A percentile compares a stretch with the other conserved stretches of the same genome.
Evolutionary conservation across 345 rosid species (phyloP).

Genomic region (Linum tenue): DNA sequence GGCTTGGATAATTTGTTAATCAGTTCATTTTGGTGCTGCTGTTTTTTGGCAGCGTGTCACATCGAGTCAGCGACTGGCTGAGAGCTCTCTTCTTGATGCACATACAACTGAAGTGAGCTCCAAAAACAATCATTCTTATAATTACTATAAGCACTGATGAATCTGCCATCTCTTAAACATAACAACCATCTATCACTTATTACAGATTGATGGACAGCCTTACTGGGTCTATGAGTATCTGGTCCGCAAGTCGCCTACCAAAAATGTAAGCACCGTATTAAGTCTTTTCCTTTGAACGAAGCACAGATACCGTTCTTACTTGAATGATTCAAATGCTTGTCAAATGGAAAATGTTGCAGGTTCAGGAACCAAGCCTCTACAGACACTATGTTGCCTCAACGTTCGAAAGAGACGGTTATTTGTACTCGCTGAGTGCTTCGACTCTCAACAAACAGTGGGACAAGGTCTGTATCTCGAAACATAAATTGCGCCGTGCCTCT

Average conservation of each 20-base stretch:
- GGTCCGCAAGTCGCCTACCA: conserved; percentile 83
- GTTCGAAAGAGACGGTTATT: conserved; percentile 77
- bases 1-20: neutral
- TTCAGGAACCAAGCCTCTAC: conserved; percentile 63
- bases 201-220: conserved; percentile 74
- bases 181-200: neutral
- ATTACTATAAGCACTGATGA: neutral
- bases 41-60: conserved; percentile 66
- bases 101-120: conserved; percentile 52
- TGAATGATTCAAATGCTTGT: conserved; percentile 3
- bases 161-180: neutral
- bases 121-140: conserved; percentile 12
- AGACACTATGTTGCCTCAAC: conserved; percentile 77
- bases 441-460: conserved; percentile 81
- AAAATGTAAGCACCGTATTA: conserved; percentile 29
- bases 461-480: conserved; percentile 38
- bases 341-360: conserved; percentile 34
- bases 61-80: conserved; percentile 75
- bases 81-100: conserved; percentile 85
- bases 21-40: conserved; percentile 9
- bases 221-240: conserved; percentile 89
- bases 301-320: neutral
- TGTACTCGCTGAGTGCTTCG: conserved; percentile 82
- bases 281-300: conserved; percentile 4
- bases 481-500: neutral